phyloP scores from a whole-genome alignment of 192 early-diverging fungal species.

The Glomus cerebriforme region DNA sequence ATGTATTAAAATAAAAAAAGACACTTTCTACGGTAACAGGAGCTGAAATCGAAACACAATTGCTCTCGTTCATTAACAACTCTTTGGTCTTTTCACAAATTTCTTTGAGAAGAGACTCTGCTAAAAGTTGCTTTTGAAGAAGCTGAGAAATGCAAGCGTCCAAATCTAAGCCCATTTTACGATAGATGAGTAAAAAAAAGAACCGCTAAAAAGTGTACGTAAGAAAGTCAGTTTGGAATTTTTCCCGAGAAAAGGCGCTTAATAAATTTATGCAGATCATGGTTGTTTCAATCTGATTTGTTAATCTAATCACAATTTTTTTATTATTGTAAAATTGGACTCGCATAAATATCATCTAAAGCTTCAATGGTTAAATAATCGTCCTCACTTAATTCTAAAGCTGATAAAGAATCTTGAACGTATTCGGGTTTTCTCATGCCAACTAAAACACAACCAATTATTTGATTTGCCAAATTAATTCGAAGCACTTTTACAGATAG shows the following conservation, averaged over 20 bases:
- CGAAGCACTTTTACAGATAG: constrained; percentile 55
- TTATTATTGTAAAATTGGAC: constrained; percentile 30
- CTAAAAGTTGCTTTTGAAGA: constrained; percentile 71
- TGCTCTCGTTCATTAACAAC: constrained; percentile 79
- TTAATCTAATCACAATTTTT: neutral
- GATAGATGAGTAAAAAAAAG: neutral
- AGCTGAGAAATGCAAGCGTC: constrained; percentile 81
- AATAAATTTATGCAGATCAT: neutral
- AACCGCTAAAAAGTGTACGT: neutral
- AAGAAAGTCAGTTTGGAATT: neutral
- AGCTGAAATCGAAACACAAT: constrained; percentile 79
- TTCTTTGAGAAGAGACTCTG: constrained; percentile 73
- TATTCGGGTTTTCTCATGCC: constrained; percentile 64
- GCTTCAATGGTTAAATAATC: constrained; percentile 35
- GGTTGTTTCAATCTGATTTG: too few relatives aligned
- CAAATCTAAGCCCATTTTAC: constrained; percentile 67
- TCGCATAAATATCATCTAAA: constrained; percentile 42
- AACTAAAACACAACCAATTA: constrained; percentile 59
- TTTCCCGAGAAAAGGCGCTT: too few relatives aligned
- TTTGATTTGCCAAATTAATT: constrained; percentile 46
- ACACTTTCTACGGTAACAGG: constrained; percentile 94
- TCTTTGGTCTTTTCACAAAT: constrained; percentile 82
- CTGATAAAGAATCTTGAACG: constrained; percentile 57
- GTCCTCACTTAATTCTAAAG: constrained; percentile 37
- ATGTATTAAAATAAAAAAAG: constrained; percentile 69